Conservation (phyloP, 805 yeast genomes). For the Pachysolen tannophilus region DNA sequence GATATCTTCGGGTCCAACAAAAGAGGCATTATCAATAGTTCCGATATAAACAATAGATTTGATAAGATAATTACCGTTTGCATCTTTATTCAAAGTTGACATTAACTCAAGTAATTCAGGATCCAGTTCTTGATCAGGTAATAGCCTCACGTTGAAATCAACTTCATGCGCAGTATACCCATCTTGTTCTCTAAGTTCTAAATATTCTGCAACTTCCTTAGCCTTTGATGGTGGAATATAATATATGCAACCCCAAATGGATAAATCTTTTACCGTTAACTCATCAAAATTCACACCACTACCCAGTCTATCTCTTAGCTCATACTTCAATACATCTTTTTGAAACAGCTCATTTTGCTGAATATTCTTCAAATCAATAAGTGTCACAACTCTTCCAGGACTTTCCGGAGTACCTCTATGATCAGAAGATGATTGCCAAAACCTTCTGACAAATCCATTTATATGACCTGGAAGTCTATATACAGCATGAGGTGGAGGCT, state of each 20-base stretch:
- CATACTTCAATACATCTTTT: constrained; percentile 28
- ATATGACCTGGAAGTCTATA: constrained; percentile 64
- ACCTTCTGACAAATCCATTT: constrained; percentile 69
- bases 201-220: constrained; percentile 50
- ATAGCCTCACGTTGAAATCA: constrained; percentile 43
- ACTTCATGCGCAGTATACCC: constrained; percentile 73
- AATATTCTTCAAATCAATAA: constrained; percentile 54
- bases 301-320: constrained; percentile 13
- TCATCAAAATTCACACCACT: constrained; percentile 10
- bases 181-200: constrained; percentile 81
- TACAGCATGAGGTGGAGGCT: constrained; percentile 74
- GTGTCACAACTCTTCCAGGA: constrained; percentile 89
- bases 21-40: constrained; percentile 70
- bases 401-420: constrained; percentile 80
- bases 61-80: constrained; percentile 33
- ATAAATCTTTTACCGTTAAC: constrained; percentile 35
- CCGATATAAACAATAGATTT: constrained; percentile 74
- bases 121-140: constrained; percentile 12
- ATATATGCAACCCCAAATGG: constrained; percentile 78
- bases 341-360: constrained; percentile 30
- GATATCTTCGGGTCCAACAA: constrained; percentile 72
- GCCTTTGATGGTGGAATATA: constrained; percentile 63
- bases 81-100: constrained; percentile 20
- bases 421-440: constrained; percentile 89
- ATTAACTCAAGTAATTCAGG: constrained; percentile 15